Percentiles rank a stretch among this genome's conserved stretches.
phyloP scores from a whole-genome alignment of 306 rosid genomes.

The Canavalia ensiformis region DNA sequence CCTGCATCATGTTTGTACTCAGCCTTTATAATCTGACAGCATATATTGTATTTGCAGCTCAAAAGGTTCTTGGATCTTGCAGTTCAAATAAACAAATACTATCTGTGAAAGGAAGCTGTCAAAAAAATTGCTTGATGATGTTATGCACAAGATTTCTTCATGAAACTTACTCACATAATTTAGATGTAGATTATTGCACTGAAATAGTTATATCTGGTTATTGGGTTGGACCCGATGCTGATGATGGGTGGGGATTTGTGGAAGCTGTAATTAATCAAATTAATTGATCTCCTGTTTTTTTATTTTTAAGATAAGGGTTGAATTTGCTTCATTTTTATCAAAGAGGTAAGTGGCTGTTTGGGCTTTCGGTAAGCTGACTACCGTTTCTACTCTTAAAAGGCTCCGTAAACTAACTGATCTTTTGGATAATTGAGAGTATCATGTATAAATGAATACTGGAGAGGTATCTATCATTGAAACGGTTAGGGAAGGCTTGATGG shows the following conservation, averaged over 20 bases:
- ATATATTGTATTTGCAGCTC: slow-evolving; percentile 69
- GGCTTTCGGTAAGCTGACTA: slow-evolving; percentile 17
- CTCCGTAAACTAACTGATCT: slow-evolving; percentile 32
- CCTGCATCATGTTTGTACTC: slow-evolving; percentile 27
- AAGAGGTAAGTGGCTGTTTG: slow-evolving; percentile 17
- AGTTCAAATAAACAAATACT: slow-evolving; percentile 42
- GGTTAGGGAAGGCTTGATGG: slow-evolving; percentile 6
- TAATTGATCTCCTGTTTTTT: slow-evolving; percentile 47
- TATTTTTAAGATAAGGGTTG: slow-evolving; percentile 14
- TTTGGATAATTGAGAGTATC: slow-evolving; percentile 2
- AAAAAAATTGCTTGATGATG: slow-evolving; percentile 43
- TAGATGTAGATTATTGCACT: slow-evolving; percentile 54
- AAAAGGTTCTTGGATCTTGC: slow-evolving; percentile 51
- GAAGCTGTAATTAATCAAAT: slow-evolving; percentile 75
- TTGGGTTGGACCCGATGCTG: slow-evolving; percentile 96
- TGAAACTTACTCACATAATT: slow-evolving; percentile 47
- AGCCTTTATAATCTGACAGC: slow-evolving; percentile 39
- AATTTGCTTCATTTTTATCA: slow-evolving; percentile 38
- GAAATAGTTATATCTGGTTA: slow-evolving; percentile 72
- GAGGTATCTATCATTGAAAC: slow-evolving; percentile 5
- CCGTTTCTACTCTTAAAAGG: slow-evolving; percentile 6
- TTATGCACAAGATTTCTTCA: slow-evolving; percentile 47
- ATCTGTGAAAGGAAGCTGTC: slow-evolving; percentile 48
- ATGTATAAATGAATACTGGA: not conserved
- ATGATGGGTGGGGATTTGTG: slow-evolving; percentile 92